Percentiles rank a stretch among this genome's conserved stretches.
These are phyloP conservation scores for Pistacia integerrima DNA, from an alignment of 345 rosid species.

Conservation along the genomic window DNA sequence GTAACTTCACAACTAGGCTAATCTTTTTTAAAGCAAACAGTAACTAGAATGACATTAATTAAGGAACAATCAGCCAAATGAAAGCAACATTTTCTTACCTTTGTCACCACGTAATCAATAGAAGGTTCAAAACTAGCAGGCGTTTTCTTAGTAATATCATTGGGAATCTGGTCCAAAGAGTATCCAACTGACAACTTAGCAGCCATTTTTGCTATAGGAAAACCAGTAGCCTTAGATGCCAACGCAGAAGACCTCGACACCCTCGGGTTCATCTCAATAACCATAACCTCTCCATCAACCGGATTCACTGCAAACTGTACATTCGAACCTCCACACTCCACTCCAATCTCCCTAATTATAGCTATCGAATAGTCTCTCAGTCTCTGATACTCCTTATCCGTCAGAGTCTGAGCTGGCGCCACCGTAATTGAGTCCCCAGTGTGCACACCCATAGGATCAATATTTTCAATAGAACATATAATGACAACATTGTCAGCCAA, in stretches of 20 bases:
- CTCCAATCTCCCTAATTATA: slow-evolving; percentile 96
- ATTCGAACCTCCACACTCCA: slow-evolving; percentile 98
- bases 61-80: not conserved
- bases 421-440: slow-evolving; percentile 98
- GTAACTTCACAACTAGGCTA: not conserved
- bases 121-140: slow-evolving; percentile 99
- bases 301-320: slow-evolving; percentile 98
- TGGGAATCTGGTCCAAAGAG: slow-evolving; percentile 93
- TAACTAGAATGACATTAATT: not conserved
- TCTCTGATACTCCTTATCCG: slow-evolving; percentile 95
- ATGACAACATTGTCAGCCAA: slow-evolving; percentile 97
- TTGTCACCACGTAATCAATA: slow-evolving; percentile 94
- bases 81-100: slow-evolving; percentile 46
- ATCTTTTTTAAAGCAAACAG: not conserved
- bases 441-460: slow-evolving; percentile 98
- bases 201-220: slow-evolving; percentile 99
- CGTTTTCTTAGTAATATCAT: slow-evolving; percentile 96
- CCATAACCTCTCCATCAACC: slow-evolving; percentile 95
- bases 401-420: slow-evolving; percentile 96
- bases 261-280: slow-evolving; percentile 98
- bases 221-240: slow-evolving; percentile 98
- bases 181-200: slow-evolving; percentile 96
- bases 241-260: slow-evolving; percentile 96
- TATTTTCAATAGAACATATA: slow-evolving; percentile 93
- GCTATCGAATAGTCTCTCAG: slow-evolving; percentile 88